Base-by-base conservation (phyloP, 805 yeast species). In the Candida xyloterini region DNA sequence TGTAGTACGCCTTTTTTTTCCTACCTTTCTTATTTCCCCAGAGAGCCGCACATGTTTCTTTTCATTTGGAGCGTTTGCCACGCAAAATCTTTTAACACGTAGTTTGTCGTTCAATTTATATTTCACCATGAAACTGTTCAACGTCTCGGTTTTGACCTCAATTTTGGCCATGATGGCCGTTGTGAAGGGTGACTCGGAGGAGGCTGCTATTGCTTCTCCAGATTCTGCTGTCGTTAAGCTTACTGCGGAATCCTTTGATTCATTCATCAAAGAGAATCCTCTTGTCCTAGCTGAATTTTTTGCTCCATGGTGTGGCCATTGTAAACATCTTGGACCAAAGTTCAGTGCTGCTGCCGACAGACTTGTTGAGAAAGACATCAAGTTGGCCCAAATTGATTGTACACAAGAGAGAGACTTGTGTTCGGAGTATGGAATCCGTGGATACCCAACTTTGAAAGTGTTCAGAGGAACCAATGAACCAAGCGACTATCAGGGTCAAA, bases 291-390 rank as follows among this genome's bases (percentile, higher is more conserved):
- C 91, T 15, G 95, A 87, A 66, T 87, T 87, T 66, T 87, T 82
- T 62, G 95, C 95, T 13, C 95, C 97, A 61, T 91, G 98, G 97
- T 90, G 97, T 73, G 96, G 96, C 13, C 93, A 90, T 69, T 90
- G 97, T 74, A 88, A 90, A 71, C 76, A 75, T 35, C 68, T 87
- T 50, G 95, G 88, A 10, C 96, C 96, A 25, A 82, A 87, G 63
- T 85, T 74, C 52, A 70, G 79, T 38, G 64, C 75, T 52, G 95
- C 95, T 37, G 87, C 91, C 35, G 79, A 81, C 51, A 52, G 57
- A 14, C 71, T 85, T 58, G 71, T 70, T 33, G 76, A 70, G 36
- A 76, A 84, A 46, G 68, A 76, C 39, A 81, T 85, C 62, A 76
- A 78, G 55, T 69, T 87, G 56, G 95, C 88, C 33, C 95, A 87